These are phyloP conservation scores for Rhizopus sp. DNA, from an alignment of 371 early-diverging fungal genomes.

Conservation along the genomic window DNA sequence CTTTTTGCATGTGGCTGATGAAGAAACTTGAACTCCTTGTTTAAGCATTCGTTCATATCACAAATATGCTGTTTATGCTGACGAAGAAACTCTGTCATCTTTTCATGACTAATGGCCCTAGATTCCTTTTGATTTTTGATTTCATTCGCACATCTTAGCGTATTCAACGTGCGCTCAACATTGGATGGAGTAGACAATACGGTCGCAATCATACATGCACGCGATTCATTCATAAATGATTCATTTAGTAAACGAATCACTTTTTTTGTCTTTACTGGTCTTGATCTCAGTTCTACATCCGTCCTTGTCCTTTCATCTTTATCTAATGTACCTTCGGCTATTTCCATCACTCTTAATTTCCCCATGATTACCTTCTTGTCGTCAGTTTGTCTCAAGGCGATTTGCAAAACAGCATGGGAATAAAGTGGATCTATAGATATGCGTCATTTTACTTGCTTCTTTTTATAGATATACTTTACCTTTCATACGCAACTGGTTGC, in stretches of 20 bases:
- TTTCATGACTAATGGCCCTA: too few relatives aligned
- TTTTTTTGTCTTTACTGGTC: conserved; percentile 98
- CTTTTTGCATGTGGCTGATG: too few relatives aligned
- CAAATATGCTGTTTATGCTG: too few relatives aligned
- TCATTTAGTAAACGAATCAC: conserved; percentile 96
- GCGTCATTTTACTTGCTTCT: conserved; percentile 73
- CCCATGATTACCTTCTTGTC: conserved; percentile 63
- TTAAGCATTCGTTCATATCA: too few relatives aligned
- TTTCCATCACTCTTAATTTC: conserved; percentile 86
- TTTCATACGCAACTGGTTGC: conserved; percentile 85
- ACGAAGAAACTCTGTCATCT: too few relatives aligned
- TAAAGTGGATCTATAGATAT: conserved; percentile 51
- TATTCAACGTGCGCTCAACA: conserved; percentile 97
- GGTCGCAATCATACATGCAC: conserved; percentile 98
- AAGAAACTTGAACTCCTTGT: too few relatives aligned
- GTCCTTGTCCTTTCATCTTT: conserved; percentile 61
- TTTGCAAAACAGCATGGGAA: conserved; percentile 92
- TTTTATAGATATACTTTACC: conserved; percentile 67
- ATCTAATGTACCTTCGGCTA: conserved; percentile 97
- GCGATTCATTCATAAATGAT: conserved; percentile 97
- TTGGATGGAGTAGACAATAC: conserved; percentile 90
- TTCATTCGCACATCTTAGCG: conserved; percentile 87
- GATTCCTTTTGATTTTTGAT: too few relatives aligned
- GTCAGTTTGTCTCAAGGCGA: conserved; percentile 69
- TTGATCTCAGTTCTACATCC: conserved; percentile 56